These are phyloP conservation scores for Geranium incanum DNA, from an alignment of 441 rosid species.

Conservation along the genomic window DNA sequence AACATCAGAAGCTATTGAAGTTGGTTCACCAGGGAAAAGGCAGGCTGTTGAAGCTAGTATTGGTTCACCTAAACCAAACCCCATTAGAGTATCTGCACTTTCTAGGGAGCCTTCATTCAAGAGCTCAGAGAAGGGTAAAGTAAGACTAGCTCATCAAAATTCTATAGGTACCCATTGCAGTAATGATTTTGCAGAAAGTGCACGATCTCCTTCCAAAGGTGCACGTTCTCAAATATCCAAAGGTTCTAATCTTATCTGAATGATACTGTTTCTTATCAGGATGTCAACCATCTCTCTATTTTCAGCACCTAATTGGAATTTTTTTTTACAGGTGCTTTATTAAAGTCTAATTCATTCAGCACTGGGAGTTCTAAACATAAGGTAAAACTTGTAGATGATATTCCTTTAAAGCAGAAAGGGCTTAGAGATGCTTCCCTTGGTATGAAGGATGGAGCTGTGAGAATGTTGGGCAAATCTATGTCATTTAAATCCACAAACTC, in stretches of 20 bases:
- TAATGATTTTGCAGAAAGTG: conserved; percentile 39
- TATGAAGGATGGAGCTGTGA: conserved; percentile 45
- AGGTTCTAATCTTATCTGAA: conserved; percentile 30
- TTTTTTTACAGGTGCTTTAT: conserved; percentile 48
- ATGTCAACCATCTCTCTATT: not conserved
- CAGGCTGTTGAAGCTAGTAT: conserved; percentile 47
- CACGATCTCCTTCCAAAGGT: conserved; percentile 38
- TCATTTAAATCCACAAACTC: conserved; percentile 56
- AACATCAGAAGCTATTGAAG: conserved; percentile 44
- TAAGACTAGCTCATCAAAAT: conserved; percentile 39
- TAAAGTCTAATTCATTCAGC: conserved; percentile 76
- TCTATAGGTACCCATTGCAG: conserved; percentile 33
- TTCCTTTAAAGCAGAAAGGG: conserved; percentile 49
- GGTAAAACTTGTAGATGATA: conserved; percentile 59
- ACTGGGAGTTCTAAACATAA: conserved; percentile 47
- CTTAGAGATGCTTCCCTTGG: conserved; percentile 41
- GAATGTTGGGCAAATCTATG: conserved; percentile 57
- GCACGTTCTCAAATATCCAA: conserved; percentile 46
- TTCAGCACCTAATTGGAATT: conserved; percentile 12
- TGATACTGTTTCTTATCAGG: not conserved
- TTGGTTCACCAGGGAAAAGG: conserved; percentile 47
- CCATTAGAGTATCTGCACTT: conserved; percentile 37
- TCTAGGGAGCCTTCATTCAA: conserved; percentile 69
- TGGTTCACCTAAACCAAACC: conserved; percentile 54
- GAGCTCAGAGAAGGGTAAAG: conserved; percentile 58